Conservation (phyloP, 2,329 filamentous ascomycete species). For the Exophiala oligosperma region DNA sequence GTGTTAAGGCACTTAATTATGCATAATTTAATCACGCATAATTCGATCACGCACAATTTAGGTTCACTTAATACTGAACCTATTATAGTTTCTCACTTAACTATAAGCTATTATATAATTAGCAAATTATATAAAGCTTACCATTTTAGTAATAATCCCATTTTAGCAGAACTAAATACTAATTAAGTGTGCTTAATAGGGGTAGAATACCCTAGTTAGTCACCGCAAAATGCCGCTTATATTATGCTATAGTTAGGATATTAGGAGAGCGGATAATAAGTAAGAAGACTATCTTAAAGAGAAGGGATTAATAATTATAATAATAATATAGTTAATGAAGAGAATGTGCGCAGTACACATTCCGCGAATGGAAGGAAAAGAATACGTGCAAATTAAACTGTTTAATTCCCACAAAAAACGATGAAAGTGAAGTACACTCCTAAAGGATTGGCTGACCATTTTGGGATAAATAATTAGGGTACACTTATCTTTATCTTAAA, state of each 20-base stretch:
- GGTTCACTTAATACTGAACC: background rate
- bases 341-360: background rate
- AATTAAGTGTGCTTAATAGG: background rate
- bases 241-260: background rate
- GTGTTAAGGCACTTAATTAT: background rate
- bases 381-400: background rate
- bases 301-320: background rate
- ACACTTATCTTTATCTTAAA: too few relatives aligned
- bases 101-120: background rate
- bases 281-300: background rate
- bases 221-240: background rate
- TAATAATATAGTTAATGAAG: background rate
- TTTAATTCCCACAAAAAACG: background rate
- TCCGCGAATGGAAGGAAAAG: background rate
- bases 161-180: background rate
- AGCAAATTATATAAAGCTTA: background rate
- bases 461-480: too few relatives aligned
- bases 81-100: background rate
- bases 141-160: background rate
- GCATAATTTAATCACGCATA: background rate
- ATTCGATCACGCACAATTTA: background rate
- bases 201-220: background rate
- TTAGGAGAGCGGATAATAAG: background rate
- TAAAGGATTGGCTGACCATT: background rate
- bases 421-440: background rate